Base-by-base conservation (phyloP, 805 yeast species). In the Clavispora fructus region DNA sequence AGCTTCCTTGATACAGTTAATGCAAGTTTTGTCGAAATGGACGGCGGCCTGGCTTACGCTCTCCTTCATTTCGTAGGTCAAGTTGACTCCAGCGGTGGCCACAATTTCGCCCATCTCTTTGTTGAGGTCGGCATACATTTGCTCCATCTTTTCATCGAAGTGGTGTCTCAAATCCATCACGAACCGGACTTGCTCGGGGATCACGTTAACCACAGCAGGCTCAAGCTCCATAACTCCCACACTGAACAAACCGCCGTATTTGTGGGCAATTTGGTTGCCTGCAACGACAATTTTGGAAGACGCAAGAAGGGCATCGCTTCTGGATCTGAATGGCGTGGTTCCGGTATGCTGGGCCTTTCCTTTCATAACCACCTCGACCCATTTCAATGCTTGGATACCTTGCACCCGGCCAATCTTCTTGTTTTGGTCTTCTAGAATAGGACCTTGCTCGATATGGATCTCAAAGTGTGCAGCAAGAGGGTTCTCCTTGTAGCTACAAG, bases 391-490 rank as follows among this genome's bases (percentile, higher is more conserved):
- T 60, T 84, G 90, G 29, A 76, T 86, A 30, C 85, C 86, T 11
- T 69, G 69, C 9, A 84, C 89, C 40, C 83, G 67, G 30, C 91
- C 91, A 46, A 84, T 77, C 47, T 74, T 73, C 55, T 78, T 77
- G 5, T 72, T 56, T 29, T 72, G 73, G 23, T 73, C 71, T 58
- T 84, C 88, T 42, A 84, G 69, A 35, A 82, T 72, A 11, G 90
- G 90, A 6, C 91, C 91, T 62, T 84, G 91, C 57, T 84, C 90
- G 49, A 84, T 84, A 58, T 84, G 91, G 45, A 84, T 68, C 60
- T 84, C 91, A 59, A 84, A 83, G 62, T 84, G 89, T 9, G 85
- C 83, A 17, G 79, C 78, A 19, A 84, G 64, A 16, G 85, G 85
- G 51, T 77, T 79, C 19, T 60, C 65, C 50, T 68, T 55, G 58